phyloP scores from a whole-genome alignment of 768 basidiomycete genomes.

The Boletus fagicola region DNA sequence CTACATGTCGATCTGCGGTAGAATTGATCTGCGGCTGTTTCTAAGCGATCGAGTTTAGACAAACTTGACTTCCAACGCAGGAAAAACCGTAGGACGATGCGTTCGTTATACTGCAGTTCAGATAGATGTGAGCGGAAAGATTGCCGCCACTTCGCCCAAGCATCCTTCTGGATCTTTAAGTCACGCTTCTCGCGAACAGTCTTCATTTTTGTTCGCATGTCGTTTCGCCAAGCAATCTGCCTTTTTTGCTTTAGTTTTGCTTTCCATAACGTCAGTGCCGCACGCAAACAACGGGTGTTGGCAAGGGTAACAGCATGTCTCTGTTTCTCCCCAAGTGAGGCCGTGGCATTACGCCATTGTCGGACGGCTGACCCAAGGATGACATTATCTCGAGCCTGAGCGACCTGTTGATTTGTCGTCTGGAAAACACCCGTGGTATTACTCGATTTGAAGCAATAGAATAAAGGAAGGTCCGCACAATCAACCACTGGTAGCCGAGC shows the following conservation, averaged over 20 bases:
- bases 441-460: slow-evolving; percentile 15
- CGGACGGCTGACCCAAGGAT: slow-evolving; percentile 57
- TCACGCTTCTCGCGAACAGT: slow-evolving; percentile 56
- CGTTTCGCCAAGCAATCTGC: slow-evolving; percentile 60
- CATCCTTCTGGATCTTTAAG: slow-evolving; percentile 49
- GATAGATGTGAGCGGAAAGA: slow-evolving; percentile 50
- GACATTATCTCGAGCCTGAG: slow-evolving; percentile 64
- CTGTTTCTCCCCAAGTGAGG: slow-evolving; percentile 38
- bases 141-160: slow-evolving; percentile 68
- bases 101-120: slow-evolving; percentile 48
- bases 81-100: slow-evolving; percentile 44
- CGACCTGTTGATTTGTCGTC: slow-evolving; percentile 72
- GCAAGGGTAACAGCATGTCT: slow-evolving; percentile 45
- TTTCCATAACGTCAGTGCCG: slow-evolving; percentile 53
- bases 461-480: slow-evolving; percentile 46
- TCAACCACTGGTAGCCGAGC: slow-evolving; percentile 68
- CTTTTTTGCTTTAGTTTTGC: slow-evolving; percentile 50
- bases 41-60: slow-evolving; percentile 41
- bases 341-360: slow-evolving; percentile 53
- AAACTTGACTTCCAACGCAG: slow-evolving; percentile 53
- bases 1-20: slow-evolving; percentile 38
- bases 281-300: slow-evolving; percentile 43
- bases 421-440: slow-evolving; percentile 30
- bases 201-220: slow-evolving; percentile 72
- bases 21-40: slow-evolving; percentile 51